Base-by-base conservation (phyloP, 495 filamentous ascomycete species). In the Hyaloscypha bicolor region DNA sequence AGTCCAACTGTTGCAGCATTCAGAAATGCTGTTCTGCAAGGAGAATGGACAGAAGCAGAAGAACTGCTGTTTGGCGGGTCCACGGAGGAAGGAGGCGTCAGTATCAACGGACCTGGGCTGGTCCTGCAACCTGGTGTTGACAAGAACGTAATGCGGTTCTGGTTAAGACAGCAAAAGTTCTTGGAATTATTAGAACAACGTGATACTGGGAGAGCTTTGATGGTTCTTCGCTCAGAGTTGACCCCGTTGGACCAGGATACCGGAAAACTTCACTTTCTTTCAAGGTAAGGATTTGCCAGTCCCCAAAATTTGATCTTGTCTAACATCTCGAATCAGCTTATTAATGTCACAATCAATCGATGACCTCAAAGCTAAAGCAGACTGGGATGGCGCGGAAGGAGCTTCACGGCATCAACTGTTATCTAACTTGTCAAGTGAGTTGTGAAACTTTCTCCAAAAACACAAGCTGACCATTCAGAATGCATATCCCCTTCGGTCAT, bases 401-500 rank as follows among this genome's bases (percentile, higher is more conserved):
- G 76, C 84, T 58, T 97, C 93, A n/a, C 84, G 95, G 63, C 86
- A 87, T 63, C 78, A 83, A 6, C 81, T 99, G 4, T 81, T 98
- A 31, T 90, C 88, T 6, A 88, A 95, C 52, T 78, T 99, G 30
- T 96, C 94, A 58, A 91, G 93, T 97, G 78, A 77, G 88, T 79
- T 60, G 58, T 57, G 19, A 30, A 4, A 39, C 35, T 22, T 11
- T 51, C 59, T 51, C 5, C 21, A 29, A 21, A 48, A 56, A 55
- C 58, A 52, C 52, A 53, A 52, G 35, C 22, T 45, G 31, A 59
- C 57, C 30, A 55, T n/a, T 14, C 64, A 96, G 93, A 84, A 80
- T 97, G 86, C 37, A 96, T 99, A 65, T 96, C 96, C 4, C 95
- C 95, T 1, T 93, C 93, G n/a, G 91, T 97, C 30, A 98, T 99